Evolutionary conservation across 495 filamentous ascomycete genomes (phyloP), one percentile per base, ranked within the genome.

Genomic region (Aspergillus panamensis): DNA sequence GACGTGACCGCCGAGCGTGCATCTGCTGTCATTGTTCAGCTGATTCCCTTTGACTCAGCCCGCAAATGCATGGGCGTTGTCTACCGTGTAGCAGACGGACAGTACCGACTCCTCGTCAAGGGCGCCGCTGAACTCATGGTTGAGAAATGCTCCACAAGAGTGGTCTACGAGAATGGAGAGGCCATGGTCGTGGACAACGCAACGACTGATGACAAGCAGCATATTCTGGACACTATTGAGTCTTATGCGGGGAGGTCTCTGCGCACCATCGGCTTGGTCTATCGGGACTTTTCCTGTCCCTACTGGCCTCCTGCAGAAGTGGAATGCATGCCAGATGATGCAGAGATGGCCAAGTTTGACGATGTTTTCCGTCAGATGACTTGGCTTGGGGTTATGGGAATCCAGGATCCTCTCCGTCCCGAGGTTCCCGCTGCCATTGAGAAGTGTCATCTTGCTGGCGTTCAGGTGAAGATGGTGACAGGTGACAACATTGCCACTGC

Each of bases 381-480:
- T 4, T 85, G 84, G 70, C 70, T 86, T 29, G 80, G 79, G 14
- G 72, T 88, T 21, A 79, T 87, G 43, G 85, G 85, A 64, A 88
- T 88, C 51, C 84, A 88, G 61, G 85, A 88, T 62, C 85, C 85
- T 30, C 76, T 88, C 13, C 77, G 85, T 51, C 82, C 84, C 3
- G 91, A 91, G 60, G 91, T 96, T 19, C 78, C 82, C 12, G 79
- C 87, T 37, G 90, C 91, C 31, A 91, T 96, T 40, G 73, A 74
- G 53, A 79, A 81, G 61, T 93, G 89, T 64, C 84, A 90, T 60
- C 78, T 77, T 32, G 91, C 91, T 10, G 91, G 91, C 57, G 90
- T 95, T 9, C 75, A 88, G 52, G 88, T 94, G 52, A 88, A 91
- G 62, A 96, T 96, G 91, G 91, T 96, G 48, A 96, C 91, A 8